These are phyloP conservation scores for Mycena capillaripes DNA, from an alignment of 768 basidiomycete genomes.

Conservation along the genomic window DNA sequence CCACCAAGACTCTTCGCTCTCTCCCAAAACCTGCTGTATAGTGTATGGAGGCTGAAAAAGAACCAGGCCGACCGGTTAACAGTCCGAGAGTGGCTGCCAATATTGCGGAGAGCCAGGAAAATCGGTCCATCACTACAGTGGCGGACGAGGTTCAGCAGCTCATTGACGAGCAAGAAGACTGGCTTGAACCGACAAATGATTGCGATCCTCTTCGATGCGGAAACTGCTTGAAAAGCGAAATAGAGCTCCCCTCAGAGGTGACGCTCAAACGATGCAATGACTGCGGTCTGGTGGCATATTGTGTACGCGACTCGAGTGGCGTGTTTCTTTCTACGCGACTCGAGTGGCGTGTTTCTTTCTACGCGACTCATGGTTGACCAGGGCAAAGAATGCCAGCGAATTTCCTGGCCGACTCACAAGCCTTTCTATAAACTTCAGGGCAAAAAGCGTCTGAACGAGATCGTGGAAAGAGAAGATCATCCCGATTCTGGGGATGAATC, in stretches of 20 bases:
- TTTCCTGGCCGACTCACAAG: conserved; percentile 5
- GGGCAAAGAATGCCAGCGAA: conserved; percentile 5
- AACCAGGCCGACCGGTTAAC: too few relatives aligned
- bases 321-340: background rate
- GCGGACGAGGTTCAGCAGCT: background rate
- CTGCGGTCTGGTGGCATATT: background rate
- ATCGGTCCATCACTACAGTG: background rate
- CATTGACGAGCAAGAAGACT: conserved; percentile 6
- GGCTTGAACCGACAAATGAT: background rate
- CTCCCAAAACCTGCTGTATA: too few relatives aligned
- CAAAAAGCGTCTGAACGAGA: background rate
- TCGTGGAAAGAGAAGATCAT: background rate
- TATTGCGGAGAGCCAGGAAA: too few relatives aligned
- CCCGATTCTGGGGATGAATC: background rate
- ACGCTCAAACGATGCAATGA: background rate
- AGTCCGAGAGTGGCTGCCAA: too few relatives aligned
- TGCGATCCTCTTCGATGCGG: background rate
- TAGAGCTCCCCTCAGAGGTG: background rate
- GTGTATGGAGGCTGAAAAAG: background rate
- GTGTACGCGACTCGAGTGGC: background rate
- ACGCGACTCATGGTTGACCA: background rate
- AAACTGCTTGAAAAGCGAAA: background rate
- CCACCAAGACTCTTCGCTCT: too few relatives aligned
- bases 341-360: too few relatives aligned
- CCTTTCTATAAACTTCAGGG: background rate